Base-by-base conservation (phyloP, 805 yeast genomes). In the Kuraishia cidri region DNA sequence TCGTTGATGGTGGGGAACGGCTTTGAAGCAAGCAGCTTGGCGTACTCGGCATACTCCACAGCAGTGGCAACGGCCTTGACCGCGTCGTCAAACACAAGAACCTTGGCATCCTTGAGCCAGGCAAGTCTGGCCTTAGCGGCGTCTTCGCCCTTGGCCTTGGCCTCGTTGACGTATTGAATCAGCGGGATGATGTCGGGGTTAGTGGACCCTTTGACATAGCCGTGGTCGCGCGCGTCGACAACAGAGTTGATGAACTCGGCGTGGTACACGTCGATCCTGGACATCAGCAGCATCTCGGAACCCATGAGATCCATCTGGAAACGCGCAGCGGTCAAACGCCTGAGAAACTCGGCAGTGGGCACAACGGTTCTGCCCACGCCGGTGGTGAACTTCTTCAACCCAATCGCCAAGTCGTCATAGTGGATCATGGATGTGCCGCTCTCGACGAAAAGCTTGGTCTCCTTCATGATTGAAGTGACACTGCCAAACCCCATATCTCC, bases 401-500 rank as follows among this genome's bases (percentile, higher is more conserved):
- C 82, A 37, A 72, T 78, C 26, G 75, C 54, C 47, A 75, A 79
- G 47, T 75, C 82, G 40, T 75, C 82, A 17, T 72, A 52, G 47
- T 75, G 82, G 30, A 75, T 68, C n/a, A 72, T 80, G 2, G 80
- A 75, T 3, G 82, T 79, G 16, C 82, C 82, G 14, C 62, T 61
- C 47, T 75, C 81, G n/a, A 77, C 80, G 56, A 75, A 75, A 32
- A 73, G 47, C 45, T 76, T 75, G 16, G 81, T 78, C 35, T 74
- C 52, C 45, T 75, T 75, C 82, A 75, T 75, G 3, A 75, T 76
- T 0, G 79, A 63, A 3, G 75, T 69, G 10, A 66, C 52, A 9
- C 80, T 79, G 13, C 82, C 82, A 46, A 73, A 79, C 3, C 82
- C 82, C 43, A 78, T 75, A 40, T 75, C 82, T 3, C 70, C 82